Evolutionary conservation across 192 early-diverging fungal species (phyloP).

Genomic region (Paraglomus brasilianum): DNA sequence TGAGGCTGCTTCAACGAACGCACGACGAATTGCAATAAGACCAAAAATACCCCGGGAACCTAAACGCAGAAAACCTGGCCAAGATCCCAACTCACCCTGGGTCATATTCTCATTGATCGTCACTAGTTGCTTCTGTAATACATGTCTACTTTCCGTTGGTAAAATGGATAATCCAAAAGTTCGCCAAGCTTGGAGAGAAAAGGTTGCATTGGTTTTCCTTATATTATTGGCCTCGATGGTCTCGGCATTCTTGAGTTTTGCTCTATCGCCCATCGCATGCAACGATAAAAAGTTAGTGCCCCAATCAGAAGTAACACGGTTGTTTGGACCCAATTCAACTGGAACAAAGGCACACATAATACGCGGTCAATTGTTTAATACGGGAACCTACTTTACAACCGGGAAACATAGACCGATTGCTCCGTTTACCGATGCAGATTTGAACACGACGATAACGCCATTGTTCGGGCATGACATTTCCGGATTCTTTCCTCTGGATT

Average conservation of each 20-base stretch:
- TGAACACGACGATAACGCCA: neutral
- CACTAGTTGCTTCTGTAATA: neutral
- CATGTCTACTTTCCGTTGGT: conserved; percentile 1
- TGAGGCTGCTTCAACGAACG: no score
- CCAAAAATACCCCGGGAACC: no score
- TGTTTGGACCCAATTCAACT: neutral
- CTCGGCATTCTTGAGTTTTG: conserved; percentile 53
- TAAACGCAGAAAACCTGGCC: no score
- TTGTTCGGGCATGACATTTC: conserved; percentile 14
- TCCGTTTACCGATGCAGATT: neutral
- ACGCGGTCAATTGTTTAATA: conserved; percentile 11
- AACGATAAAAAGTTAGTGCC: neutral
- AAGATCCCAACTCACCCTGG: neutral
- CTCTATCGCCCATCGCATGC: conserved; percentile 29
- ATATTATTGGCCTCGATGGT: conserved; percentile 39
- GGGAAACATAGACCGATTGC: conserved; percentile 7
- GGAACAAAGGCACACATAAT: neutral
- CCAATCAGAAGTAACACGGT: neutral
- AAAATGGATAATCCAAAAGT: neutral
- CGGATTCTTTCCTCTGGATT: conserved; percentile 20
- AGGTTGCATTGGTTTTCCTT: conserved; percentile 50
- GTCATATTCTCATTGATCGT: neutral
- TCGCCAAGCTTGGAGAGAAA: conserved; percentile 58
- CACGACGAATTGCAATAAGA: no score
- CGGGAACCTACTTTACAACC: neutral